phyloP scores from a whole-genome alignment of 352 stramenopile genomes.

The Plasmopara muralis region DNA sequence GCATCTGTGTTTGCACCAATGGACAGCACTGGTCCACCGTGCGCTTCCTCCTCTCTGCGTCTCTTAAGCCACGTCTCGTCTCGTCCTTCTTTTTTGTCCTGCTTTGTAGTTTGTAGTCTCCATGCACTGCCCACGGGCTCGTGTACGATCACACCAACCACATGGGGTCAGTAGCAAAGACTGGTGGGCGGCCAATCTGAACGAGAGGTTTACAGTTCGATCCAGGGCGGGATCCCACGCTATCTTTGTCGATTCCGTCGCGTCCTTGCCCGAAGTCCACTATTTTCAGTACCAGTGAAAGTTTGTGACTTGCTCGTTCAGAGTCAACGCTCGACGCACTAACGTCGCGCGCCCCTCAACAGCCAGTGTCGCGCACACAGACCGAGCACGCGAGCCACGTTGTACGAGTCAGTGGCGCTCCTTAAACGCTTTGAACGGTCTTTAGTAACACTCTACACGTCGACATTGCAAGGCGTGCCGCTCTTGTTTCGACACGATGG shows the following conservation, averaged over 20 bases:
- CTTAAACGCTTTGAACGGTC: not conserved
- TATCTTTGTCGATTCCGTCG: not conserved
- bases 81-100: too few species aligned
- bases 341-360: not conserved
- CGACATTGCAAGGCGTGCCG: not conserved
- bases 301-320: not conserved
- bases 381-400: not conserved
- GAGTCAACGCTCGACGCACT: not conserved
- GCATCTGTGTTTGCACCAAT: too few species aligned
- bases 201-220: too few species aligned
- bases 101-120: too few species aligned
- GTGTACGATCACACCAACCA: too few species aligned
- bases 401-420: not conserved
- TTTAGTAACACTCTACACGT: not conserved
- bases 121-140: too few species aligned
- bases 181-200: too few species aligned
- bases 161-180: too few species aligned
- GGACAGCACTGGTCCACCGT: too few species aligned
- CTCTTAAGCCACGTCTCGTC: too few species aligned
- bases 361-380: not conserved
- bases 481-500: conserved; percentile 38
- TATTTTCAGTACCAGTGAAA: not conserved
- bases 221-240: not conserved
- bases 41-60: too few species aligned
- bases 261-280: not conserved